Conservation (phyloP, 1,139 yeast species). For the Geotrichum aggregatum region DNA sequence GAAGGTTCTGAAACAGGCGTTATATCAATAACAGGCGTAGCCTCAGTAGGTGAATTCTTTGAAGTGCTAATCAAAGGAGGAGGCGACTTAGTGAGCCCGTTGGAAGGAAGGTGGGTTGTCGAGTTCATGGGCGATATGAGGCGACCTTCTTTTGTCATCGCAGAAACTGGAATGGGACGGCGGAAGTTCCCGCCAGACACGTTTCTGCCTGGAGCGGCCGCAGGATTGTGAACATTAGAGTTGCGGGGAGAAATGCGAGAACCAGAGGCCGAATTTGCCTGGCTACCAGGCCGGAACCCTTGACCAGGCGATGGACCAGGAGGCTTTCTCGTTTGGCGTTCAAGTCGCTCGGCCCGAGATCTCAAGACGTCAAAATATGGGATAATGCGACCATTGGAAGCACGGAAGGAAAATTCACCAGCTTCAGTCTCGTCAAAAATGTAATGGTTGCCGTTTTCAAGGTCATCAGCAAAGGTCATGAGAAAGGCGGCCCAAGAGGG, state of each 20-base stretch:
- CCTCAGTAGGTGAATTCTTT: conserved; percentile 1
- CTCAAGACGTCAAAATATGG: conserved; percentile 65
- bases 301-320: conserved; percentile 4
- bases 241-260: conserved; percentile 8
- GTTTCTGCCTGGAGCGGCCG: conserved; percentile 18
- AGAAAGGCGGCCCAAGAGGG: conserved; percentile 83
- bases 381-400: conserved; percentile 44
- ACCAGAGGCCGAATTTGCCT: conserved; percentile 8
- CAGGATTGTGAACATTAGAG: neutral
- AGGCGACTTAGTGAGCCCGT: conserved; percentile 14
- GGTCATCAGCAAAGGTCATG: conserved; percentile 73
- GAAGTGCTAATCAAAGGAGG: conserved; percentile 1
- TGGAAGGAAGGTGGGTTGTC: conserved; percentile 12
- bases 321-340: conserved; percentile 25
- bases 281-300: conserved; percentile 6
- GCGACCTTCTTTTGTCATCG: conserved; percentile 14
- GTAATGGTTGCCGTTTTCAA: conserved; percentile 72
- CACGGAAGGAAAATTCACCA: conserved; percentile 59
- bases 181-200: conserved; percentile 17
- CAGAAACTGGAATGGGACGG: conserved; percentile 4
- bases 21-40: neutral
- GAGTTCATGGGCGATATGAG: conserved; percentile 22
- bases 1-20: neutral
- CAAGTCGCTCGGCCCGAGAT: conserved; percentile 40
- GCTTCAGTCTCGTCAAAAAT: conserved; percentile 62